phyloP scores from a whole-genome alignment of 176 grass and related monocot species.

The Rhynchospora tenuis region DNA sequence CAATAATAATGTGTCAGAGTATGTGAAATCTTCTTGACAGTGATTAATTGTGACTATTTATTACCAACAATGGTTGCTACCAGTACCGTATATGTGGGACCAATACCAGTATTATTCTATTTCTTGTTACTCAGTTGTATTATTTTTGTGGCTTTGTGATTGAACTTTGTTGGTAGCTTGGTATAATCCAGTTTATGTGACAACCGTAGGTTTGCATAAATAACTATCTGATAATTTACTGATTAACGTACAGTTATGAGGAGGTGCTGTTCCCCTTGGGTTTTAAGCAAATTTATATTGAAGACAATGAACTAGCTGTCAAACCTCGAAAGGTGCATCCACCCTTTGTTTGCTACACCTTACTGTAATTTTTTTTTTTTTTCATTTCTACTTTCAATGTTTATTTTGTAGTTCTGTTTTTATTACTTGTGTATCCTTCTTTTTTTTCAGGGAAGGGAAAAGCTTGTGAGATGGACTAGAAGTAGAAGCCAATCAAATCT shows the following conservation, averaged over 20 bases:
- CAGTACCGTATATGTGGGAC: neutral
- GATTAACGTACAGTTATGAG: constrained; percentile 43
- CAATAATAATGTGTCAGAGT: constrained; percentile 65
- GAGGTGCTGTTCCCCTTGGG: constrained; percentile 54
- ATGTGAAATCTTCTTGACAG: constrained; percentile 26
- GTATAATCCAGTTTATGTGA: neutral
- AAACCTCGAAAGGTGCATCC: constrained; percentile 52
- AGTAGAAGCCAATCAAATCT: constrained; percentile 27
- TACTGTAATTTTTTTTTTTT: neutral
- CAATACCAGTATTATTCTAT: neutral
- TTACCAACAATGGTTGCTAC: neutral
- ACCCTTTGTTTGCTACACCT: neutral
- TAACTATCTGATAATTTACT: neutral
- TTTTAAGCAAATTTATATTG: constrained; percentile 55
- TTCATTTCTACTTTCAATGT: neutral
- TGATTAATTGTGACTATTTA: neutral
- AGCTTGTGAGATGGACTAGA: constrained; percentile 70
- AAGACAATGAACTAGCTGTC: constrained; percentile 65
- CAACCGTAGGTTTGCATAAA: constrained; percentile 10
- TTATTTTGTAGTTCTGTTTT: neutral
- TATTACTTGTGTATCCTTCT: neutral
- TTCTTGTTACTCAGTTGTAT: neutral
- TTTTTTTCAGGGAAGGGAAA: constrained; percentile 49
- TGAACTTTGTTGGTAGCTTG: constrained; percentile 12
- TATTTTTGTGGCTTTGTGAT: neutral